Conservation (phyloP, 306 rosid genomes). For the Styphnolobium japonicum region DNA sequence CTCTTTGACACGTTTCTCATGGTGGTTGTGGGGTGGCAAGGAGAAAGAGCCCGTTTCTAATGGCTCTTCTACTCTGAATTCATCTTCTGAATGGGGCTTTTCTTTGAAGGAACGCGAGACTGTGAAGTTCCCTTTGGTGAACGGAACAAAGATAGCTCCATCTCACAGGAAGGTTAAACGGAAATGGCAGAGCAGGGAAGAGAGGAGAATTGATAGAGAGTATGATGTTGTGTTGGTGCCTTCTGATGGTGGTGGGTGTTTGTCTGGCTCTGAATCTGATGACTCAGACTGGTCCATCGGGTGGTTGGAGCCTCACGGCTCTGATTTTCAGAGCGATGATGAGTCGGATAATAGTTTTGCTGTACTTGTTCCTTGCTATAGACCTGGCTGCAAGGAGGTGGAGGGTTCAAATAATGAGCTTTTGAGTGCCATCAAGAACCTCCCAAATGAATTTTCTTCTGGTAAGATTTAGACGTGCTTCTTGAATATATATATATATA, state of each 20-base stretch:
- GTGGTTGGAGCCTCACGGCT: constrained; percentile 90
- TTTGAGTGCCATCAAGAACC: constrained; percentile 69
- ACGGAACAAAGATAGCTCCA: constrained; percentile 53
- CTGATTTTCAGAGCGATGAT: constrained; percentile 66
- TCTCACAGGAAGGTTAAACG: constrained; percentile 50
- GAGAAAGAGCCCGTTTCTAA: constrained; percentile 60
- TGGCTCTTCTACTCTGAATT: constrained; percentile 46
- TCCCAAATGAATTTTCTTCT: constrained; percentile 63
- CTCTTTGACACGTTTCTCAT: constrained; percentile 66
- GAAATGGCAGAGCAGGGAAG: constrained; percentile 79
- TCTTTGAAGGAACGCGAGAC: constrained; percentile 55
- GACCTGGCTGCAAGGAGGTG: constrained; percentile 66
- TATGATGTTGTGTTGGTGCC: constrained; percentile 80
- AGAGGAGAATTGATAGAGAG: constrained; percentile 69
- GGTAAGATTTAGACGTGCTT: constrained; percentile 43
- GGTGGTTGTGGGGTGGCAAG: constrained; percentile 77
- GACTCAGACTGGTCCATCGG: constrained; percentile 89
- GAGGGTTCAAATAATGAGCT: constrained; percentile 59
- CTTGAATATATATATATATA: neutral
- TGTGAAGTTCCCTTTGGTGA: constrained; percentile 54
- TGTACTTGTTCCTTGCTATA: constrained; percentile 84
- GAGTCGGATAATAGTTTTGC: constrained; percentile 72
- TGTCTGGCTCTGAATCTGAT: constrained; percentile 78
- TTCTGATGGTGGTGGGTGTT: constrained; percentile 64
- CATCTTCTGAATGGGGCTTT: constrained; percentile 59